These are phyloP conservation scores for Axilococcus clingmanii DNA, from an alignment of 139 green algal species.

Conservation along the genomic window DNA sequence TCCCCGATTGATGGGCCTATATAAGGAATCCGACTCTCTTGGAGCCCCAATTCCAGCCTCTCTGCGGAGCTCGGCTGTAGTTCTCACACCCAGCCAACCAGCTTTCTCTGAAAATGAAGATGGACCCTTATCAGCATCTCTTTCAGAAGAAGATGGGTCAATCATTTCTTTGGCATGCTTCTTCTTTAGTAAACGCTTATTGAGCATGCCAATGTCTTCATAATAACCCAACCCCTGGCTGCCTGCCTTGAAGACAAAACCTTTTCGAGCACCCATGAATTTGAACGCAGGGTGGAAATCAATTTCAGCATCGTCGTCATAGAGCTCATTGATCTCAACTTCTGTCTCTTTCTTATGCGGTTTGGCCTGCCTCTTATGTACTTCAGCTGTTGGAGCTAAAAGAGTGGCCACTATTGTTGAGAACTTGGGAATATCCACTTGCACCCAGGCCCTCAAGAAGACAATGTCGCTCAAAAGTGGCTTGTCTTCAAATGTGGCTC, in stretches of 20 bases:
- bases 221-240: conserved; percentile 73
- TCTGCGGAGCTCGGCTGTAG: conserved; percentile 76
- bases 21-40: conserved; percentile 77
- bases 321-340: neutral
- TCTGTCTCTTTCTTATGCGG: conserved; percentile 8
- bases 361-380: conserved; percentile 13
- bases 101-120: neutral
- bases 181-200: conserved; percentile 1
- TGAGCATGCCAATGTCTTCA: conserved; percentile 39
- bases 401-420: conserved; percentile 91
- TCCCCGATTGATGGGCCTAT: conserved; percentile 71
- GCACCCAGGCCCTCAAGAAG: conserved; percentile 81
- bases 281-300: conserved; percentile 29
- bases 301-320: neutral
- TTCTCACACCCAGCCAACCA: conserved; percentile 78
- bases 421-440: conserved; percentile 82
- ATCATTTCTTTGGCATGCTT: neutral
- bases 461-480: conserved; percentile 86
- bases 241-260: conserved; percentile 64
- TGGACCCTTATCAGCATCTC: neutral
- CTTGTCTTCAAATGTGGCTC: conserved; percentile 95
- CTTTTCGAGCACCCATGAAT: conserved; percentile 46
- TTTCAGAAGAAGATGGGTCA: neutral
- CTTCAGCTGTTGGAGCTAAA: conserved; percentile 35
- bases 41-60: conserved; percentile 66